Conservation (phyloP, 2,329 filamentous ascomycete species). For the Mollisiaceae sp. region DNA sequence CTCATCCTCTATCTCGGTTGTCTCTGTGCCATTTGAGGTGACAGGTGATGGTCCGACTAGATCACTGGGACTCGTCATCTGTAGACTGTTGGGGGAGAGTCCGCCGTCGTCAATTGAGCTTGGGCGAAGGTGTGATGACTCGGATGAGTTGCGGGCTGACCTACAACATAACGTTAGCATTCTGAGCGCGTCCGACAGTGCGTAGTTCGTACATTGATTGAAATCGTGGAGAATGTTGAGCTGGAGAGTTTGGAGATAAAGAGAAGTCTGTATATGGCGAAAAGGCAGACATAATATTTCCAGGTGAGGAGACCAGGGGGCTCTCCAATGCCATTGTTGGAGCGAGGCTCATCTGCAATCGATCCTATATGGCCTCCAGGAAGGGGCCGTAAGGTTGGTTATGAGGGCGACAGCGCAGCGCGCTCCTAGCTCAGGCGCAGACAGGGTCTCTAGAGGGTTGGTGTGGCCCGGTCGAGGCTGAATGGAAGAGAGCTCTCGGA, state of each 20-base stretch:
- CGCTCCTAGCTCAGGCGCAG: constrained; percentile 22
- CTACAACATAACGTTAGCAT: constrained; percentile 40
- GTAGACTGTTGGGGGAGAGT: constrained; percentile 39
- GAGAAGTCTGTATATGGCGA: constrained; percentile 61
- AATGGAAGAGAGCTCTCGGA: constrained; percentile 32
- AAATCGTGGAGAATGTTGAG: constrained; percentile 51
- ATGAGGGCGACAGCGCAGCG: constrained; percentile 25
- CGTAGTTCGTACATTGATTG: constrained; percentile 54
- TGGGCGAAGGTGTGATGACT: constrained; percentile 58
- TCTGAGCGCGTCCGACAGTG: constrained; percentile 8
- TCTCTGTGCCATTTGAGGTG: constrained; percentile 82
- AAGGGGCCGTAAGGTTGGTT: constrained; percentile 26
- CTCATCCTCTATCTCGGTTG: constrained; percentile 85
- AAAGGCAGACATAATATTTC: constrained; percentile 57
- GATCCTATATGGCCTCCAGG: constrained; percentile 26
- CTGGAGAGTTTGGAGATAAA: constrained; percentile 56
- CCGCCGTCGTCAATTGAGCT: constrained; percentile 47
- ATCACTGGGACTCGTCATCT: constrained; percentile 67
- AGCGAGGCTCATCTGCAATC: constrained; percentile 30
- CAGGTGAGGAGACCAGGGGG: constrained; percentile 66
- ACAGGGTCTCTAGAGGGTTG: constrained; percentile 26
- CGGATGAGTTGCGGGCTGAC: constrained; percentile 50
- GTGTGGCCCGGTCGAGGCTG: constrained; percentile 37
- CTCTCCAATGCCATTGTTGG: constrained; percentile 63
- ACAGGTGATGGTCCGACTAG: constrained; percentile 83